Evolutionary conservation across 805 yeast genomes (phyloP).

Genomic region (Nakazawaea ambrosiae): DNA sequence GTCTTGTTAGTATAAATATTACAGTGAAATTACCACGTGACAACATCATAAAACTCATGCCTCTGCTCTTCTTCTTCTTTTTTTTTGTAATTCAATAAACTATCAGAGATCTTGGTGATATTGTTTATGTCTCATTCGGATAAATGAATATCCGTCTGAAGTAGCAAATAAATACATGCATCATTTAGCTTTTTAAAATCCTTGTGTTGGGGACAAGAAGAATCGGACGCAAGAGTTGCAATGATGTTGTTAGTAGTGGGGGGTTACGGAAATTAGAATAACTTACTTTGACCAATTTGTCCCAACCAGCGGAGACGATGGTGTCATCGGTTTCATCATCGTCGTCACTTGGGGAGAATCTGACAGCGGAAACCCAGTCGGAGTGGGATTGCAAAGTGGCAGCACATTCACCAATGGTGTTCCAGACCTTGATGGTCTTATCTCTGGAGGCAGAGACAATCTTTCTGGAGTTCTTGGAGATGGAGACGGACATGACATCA

Average conservation of each 20-base stretch:
- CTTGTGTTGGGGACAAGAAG: no score
- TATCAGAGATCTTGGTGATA: constrained; percentile 99
- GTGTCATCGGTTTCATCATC: constrained; percentile 62
- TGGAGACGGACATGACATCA: constrained; percentile 95
- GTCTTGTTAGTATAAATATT: constrained; percentile 11
- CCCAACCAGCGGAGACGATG: constrained; percentile 98
- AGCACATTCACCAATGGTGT: constrained; percentile 96
- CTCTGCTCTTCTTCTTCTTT: no score
- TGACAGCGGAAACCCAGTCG: constrained; percentile 99
- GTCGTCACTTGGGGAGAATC: constrained; percentile 84
- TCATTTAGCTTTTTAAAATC: constrained; percentile 60
- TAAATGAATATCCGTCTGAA: constrained; percentile 73
- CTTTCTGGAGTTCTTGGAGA: constrained; percentile 94
- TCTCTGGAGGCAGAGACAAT: constrained; percentile 99
- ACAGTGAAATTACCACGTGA: neutral
- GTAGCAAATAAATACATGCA: constrained; percentile 94
- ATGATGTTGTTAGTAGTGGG: no score
- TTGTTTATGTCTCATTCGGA: constrained; percentile 88
- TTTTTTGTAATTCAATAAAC: no score
- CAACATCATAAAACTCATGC: neutral
- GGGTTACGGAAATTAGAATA: constrained; percentile 13
- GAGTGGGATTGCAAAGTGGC: constrained; percentile 91
- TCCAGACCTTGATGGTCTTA: constrained; percentile 99
- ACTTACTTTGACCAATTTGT: constrained; percentile 98
- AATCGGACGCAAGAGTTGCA: no score